phyloP scores from a whole-genome alignment of 2,329 filamentous ascomycete species.

The Hypoxylon sp. region DNA sequence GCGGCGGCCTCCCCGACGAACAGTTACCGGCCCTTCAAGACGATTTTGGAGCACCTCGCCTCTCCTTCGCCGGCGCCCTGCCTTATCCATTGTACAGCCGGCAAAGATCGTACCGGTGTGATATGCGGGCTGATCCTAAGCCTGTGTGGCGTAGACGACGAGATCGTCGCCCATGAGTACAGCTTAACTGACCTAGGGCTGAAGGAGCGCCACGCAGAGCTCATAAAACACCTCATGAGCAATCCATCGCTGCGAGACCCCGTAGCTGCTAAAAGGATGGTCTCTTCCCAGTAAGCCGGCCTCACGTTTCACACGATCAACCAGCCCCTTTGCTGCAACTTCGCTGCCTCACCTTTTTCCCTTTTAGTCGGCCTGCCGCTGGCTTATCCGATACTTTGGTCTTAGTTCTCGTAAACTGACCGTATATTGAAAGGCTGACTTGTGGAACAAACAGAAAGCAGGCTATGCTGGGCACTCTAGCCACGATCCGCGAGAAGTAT shows the following conservation, averaged over 20 bases:
- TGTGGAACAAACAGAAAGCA: slow-evolving; percentile 56
- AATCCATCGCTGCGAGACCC: slow-evolving; percentile 63
- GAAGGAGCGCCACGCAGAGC: slow-evolving; percentile 48
- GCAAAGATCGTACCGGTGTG: slow-evolving; percentile 78
- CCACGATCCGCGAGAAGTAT: slow-evolving; percentile 70
- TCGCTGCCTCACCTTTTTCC: neutral
- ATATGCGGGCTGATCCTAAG: slow-evolving; percentile 71
- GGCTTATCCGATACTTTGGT: neutral
- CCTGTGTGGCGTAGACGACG: slow-evolving; percentile 68
- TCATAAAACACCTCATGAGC: slow-evolving; percentile 61
- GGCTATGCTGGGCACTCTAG: slow-evolving; percentile 63
- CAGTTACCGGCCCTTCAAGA: slow-evolving; percentile 68
- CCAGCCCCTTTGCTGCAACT: slow-evolving; percentile 1
- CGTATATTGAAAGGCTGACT: slow-evolving; percentile 54
- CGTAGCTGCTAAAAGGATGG: slow-evolving; percentile 60
- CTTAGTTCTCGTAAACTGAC: slow-evolving; percentile 53
- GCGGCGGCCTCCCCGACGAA: slow-evolving; percentile 59
- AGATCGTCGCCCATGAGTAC: slow-evolving; percentile 71
- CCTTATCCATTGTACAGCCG: slow-evolving; percentile 75
- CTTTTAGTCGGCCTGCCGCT: neutral
- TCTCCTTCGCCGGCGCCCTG: slow-evolving; percentile 56
- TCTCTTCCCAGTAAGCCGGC: slow-evolving; percentile 57
- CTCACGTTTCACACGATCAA: slow-evolving; percentile 3
- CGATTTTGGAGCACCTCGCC: slow-evolving; percentile 69
- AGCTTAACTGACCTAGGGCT: slow-evolving; percentile 70